Evolutionary conservation across 306 rosid genomes (phyloP).

Genomic region (Ormosia emarginata): DNA sequence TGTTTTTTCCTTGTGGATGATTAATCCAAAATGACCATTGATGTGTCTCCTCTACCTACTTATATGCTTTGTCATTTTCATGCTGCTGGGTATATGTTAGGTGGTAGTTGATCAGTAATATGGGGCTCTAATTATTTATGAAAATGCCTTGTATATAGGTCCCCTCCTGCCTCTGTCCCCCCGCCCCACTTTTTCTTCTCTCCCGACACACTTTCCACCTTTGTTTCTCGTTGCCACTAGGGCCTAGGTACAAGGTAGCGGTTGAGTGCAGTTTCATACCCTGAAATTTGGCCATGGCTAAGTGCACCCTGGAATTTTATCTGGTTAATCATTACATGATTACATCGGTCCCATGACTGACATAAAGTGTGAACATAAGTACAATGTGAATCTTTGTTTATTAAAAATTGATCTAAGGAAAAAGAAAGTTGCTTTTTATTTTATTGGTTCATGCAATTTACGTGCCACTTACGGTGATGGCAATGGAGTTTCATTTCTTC

Average conservation of each 20-base stretch:
- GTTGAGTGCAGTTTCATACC: not conserved
- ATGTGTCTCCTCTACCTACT: slow-evolving; percentile 4
- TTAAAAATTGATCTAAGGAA: not conserved
- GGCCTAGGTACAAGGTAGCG: not conserved
- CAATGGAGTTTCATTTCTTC: not conserved
- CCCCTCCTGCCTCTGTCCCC: not conserved
- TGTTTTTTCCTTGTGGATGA: not conserved
- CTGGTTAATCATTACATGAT: no score
- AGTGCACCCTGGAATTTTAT: not conserved
- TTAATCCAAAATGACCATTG: not conserved
- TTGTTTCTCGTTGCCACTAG: not conserved
- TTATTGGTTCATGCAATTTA: not conserved
- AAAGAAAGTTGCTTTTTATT: not conserved
- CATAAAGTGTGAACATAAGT: not conserved
- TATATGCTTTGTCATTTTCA: slow-evolving; percentile 5
- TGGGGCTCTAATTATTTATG: not conserved
- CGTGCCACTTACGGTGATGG: not conserved
- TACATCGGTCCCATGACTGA: not conserved
- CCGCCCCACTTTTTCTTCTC: not conserved
- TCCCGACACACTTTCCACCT: not conserved
- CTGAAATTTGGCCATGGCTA: not conserved
- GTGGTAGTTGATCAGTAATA: not conserved
- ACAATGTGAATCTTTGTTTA: not conserved
- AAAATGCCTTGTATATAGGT: not conserved
- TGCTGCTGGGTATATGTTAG: not conserved